Percentiles rank a stretch among this genome's conserved stretches.
These are phyloP conservation scores for Dittrichia graveolens DNA, from an alignment of 129 eudicot species.

Conservation along the genomic window DNA sequence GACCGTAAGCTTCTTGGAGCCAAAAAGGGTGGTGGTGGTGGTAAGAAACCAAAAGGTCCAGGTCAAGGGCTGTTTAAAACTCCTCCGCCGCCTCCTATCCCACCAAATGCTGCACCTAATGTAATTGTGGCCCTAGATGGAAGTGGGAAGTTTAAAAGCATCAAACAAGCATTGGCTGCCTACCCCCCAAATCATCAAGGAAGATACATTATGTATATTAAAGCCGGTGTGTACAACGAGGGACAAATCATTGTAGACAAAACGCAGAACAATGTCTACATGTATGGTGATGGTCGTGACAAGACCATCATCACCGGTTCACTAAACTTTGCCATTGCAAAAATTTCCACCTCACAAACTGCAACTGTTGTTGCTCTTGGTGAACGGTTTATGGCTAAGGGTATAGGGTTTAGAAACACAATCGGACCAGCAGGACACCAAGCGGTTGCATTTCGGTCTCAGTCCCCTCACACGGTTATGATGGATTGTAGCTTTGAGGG, in stretches of 20 bases:
- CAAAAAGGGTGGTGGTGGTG: slow-evolving; percentile 11
- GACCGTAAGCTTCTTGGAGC: slow-evolving; percentile 59
- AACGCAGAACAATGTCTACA: slow-evolving; percentile 43
- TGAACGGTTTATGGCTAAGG: slow-evolving; percentile 49
- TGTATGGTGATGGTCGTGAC: slow-evolving; percentile 71
- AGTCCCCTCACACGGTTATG: slow-evolving; percentile 47
- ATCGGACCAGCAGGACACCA: slow-evolving; percentile 74
- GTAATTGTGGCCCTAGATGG: slow-evolving; percentile 76
- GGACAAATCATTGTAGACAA: slow-evolving; percentile 46
- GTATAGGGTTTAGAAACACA: slow-evolving; percentile 53
- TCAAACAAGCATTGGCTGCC: slow-evolving; percentile 55
- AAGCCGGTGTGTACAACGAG: slow-evolving; percentile 65
- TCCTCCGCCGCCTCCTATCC: slow-evolving; percentile 42
- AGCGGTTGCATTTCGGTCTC: slow-evolving; percentile 61
- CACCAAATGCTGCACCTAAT: slow-evolving; percentile 40
- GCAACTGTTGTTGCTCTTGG: slow-evolving; percentile 47
- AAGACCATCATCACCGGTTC: slow-evolving; percentile 59
- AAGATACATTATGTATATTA: slow-evolving; percentile 51
- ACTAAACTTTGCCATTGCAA: slow-evolving; percentile 32
- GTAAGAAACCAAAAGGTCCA: neutral
- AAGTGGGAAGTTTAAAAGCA: slow-evolving; percentile 66
- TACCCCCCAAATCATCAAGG: slow-evolving; percentile 52
- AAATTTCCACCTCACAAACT: slow-evolving; percentile 39
- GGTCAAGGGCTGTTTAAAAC: slow-evolving; percentile 40
- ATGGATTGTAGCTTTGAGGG: slow-evolving; percentile 69